Base-by-base conservation (phyloP, 1,139 yeast species). In the Insectozyma bohioensis region DNA sequence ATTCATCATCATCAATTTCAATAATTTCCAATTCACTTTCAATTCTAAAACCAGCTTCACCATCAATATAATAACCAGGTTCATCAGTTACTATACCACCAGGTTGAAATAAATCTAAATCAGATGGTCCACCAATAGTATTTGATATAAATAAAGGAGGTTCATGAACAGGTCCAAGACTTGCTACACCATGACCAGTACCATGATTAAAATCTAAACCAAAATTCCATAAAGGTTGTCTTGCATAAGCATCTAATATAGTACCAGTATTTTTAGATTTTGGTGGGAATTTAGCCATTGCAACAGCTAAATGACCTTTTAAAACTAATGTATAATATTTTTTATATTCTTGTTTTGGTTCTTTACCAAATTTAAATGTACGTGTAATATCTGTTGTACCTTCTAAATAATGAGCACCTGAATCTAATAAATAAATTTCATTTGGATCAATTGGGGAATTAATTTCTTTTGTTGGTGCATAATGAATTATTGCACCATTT, bases 361-460 rank as follows among this genome's bases (percentile, higher is more conserved):
- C 51, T 24, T 48, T 26, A 5, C 65, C 66, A 44, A 75, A 72
- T 45, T 67, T 67, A 37, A 61, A 58, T 0, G 80, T 72, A 37
- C 82, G 56, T 3, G 82, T 75, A 8, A 75, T 75, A 48, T 75
- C 81, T 1, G 82, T 76, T 1, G 82, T 76, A 3, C 81, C 81
- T 48, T 76, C 79, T 30, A 75, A 55, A 46, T 62, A 76, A 33
- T 76, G 81, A 4, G 75, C 72, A 4, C 82, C 82, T 1, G 79
- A 64, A 49, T 76, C 82, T 23, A 72, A 44, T 24, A 76, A 54
- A 39, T 65, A 73, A 2, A 75, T 54, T 12, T 63, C 51, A 4
- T 51, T 45, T 3, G 71, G 67, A 42, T 75, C 74, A 34, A 76
- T 67, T 0, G 58, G 43, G 1, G 67, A 52, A 37, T 57, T 56